A percentile compares a stretch with the other conserved stretches of the same genome.
These are phyloP conservation scores for Stentor coeruleus DNA, from an alignment of 73 alveolate species.

Conservation along the genomic window DNA sequence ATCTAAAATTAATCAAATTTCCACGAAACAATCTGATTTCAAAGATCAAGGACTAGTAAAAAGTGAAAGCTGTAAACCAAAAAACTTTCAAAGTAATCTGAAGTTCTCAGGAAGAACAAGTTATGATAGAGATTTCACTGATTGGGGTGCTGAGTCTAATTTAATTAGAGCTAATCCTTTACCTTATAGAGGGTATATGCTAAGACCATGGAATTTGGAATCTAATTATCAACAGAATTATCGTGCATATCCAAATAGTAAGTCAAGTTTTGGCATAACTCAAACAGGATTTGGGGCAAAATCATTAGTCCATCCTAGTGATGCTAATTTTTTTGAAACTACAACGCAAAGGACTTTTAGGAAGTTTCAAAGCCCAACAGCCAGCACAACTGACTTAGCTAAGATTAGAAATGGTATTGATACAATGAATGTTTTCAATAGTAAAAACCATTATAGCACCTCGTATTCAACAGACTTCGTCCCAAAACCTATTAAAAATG, in stretches of 20 bases:
- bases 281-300: not conserved
- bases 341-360: not conserved
- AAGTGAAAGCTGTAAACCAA: not conserved
- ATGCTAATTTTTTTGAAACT: not conserved
- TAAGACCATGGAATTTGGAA: not conserved
- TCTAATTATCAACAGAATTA: not conserved
- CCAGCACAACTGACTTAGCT: not conserved
- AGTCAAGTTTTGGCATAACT: too few relatives aligned
- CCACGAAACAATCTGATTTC: not conserved
- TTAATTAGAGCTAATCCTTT: not conserved
- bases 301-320: not conserved
- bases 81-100: not conserved
- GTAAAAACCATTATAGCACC: not conserved
- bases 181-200: slow-evolving; percentile 6
- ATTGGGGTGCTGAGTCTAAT: not conserved
- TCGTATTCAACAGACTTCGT: not conserved
- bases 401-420: not conserved
- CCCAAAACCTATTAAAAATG: not conserved
- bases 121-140: not conserved
- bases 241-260: too few relatives aligned
- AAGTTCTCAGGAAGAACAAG: not conserved
- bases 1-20: not conserved
- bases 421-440: not conserved
- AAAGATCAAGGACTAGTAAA: not conserved
- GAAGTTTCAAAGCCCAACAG: not conserved